phyloP scores from a whole-genome alignment of 208 protist genomes.

The Acanthamoeba castellanii region DNA sequence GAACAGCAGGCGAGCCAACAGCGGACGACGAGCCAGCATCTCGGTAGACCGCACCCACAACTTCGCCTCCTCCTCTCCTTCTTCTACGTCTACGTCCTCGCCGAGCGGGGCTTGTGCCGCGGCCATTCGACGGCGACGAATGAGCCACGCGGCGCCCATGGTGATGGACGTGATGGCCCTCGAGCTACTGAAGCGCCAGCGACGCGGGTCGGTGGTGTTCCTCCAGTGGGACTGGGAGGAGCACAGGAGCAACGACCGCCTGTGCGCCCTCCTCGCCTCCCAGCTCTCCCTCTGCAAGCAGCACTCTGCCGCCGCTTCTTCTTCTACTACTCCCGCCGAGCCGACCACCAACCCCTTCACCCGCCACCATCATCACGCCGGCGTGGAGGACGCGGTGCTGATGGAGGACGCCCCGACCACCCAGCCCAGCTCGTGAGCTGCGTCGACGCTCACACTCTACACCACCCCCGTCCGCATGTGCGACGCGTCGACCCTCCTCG shows the following conservation, averaged over 20 bases:
- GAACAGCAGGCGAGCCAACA: not conserved
- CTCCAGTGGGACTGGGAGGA: slow-evolving; percentile 67
- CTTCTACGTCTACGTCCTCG: not conserved
- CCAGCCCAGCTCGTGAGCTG: not conserved
- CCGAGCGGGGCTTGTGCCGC: not conserved
- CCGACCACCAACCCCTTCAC: not conserved
- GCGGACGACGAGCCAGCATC: not conserved
- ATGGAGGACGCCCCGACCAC: not conserved
- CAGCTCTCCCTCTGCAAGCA: slow-evolving; percentile 36
- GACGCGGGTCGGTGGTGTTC: slow-evolving; percentile 13
- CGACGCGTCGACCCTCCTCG: too few relatives aligned
- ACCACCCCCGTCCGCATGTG: too few relatives aligned
- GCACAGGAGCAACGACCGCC: slow-evolving; percentile 28
- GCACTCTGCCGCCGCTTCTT: not conserved
- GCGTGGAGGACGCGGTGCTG: not conserved
- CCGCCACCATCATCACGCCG: not conserved
- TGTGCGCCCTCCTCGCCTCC: slow-evolving; percentile 51
- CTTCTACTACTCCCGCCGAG: not conserved
- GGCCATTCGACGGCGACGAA: not conserved
- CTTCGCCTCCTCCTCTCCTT: not conserved
- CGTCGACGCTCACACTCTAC: too few relatives aligned
- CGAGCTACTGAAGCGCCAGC: slow-evolving; percentile 22
- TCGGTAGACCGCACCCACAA: slow-evolving; percentile 2
- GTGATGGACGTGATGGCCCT: not conserved
- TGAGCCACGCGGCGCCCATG: slow-evolving; percentile 26